Conservation (phyloP, 164 flowering plant genomes). For the Tetracentron sinense region DNA sequence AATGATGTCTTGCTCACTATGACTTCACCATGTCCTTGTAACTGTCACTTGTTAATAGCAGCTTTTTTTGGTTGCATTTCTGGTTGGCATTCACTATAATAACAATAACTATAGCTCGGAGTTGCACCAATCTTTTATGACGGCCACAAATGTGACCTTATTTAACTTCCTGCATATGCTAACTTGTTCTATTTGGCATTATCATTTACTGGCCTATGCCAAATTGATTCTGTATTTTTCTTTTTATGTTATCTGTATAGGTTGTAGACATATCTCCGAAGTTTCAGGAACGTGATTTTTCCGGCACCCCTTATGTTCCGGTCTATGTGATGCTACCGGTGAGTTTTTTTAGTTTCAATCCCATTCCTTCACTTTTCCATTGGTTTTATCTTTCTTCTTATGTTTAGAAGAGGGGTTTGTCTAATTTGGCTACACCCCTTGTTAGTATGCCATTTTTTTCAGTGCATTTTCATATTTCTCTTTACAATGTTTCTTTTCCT, state of each 20-base stretch:
- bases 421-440: no score
- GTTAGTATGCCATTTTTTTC: neutral
- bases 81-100: no score
- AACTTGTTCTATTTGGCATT: no score
- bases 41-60: no score
- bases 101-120: no score
- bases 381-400: neutral
- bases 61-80: no score
- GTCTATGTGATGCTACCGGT: constrained; percentile 95
- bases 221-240: neutral
- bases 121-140: no score
- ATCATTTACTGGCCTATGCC: neutral
- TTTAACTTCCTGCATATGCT: no score
- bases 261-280: constrained; percentile 38
- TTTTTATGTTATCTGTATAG: constrained; percentile 20
- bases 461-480: neutral
- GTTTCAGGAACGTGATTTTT: constrained; percentile 73
- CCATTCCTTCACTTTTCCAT: neutral
- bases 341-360: constrained; percentile 28
- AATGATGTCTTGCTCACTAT: no score
- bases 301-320: constrained; percentile 82
- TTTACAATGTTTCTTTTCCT: neutral
- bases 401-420: neutral
- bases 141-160: no score
- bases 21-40: no score